Percentiles rank a stretch among this genome's conserved stretches.
Evolutionary conservation across 164 flowering plant genomes (phyloP).

Genomic region (Malania oleifera): DNA sequence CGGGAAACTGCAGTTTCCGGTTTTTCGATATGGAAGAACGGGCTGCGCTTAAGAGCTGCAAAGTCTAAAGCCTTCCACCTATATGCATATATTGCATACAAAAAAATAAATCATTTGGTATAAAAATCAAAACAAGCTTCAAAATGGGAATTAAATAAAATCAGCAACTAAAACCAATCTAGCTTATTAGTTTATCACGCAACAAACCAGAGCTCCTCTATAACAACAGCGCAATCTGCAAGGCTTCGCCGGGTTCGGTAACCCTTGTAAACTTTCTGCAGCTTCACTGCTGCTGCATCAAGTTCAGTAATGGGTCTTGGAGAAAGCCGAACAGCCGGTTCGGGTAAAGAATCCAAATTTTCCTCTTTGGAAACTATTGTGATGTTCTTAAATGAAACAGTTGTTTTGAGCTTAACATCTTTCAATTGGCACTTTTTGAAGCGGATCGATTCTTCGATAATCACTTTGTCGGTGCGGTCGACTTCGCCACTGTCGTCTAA

Average conservation of each 20-base stretch:
- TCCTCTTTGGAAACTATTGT: constrained; percentile 3
- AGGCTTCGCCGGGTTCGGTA: constrained; percentile 67
- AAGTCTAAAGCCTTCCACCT: constrained; percentile 76
- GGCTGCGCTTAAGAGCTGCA: constrained; percentile 46
- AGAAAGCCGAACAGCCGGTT: constrained; percentile 13
- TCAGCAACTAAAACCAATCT: background rate
- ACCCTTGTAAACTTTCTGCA: constrained; percentile 73
- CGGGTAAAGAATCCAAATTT: constrained; percentile 8
- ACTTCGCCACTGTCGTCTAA: no score
- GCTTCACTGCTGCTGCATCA: constrained; percentile 56
- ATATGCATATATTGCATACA: constrained; percentile 2
- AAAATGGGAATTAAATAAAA: background rate
- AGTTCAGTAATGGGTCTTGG: constrained; percentile 34
- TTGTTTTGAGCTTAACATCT: constrained; percentile 1
- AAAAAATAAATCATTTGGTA: background rate
- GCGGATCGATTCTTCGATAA: constrained; percentile 10
- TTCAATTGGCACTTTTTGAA: constrained; percentile 1
- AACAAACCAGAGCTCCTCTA: constrained; percentile 66
- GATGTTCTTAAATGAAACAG: constrained; percentile 25
- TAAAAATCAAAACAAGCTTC: background rate
- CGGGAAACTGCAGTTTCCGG: constrained; percentile 50
- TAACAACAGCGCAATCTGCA: constrained; percentile 73
- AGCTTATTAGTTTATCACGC: background rate
- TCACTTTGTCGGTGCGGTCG: background rate
- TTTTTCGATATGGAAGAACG: constrained; percentile 37